Evolutionary conservation across 306 rosid species (phyloP), one percentile per base, ranked within the genome.

Genomic region (Quercus suber): DNA sequence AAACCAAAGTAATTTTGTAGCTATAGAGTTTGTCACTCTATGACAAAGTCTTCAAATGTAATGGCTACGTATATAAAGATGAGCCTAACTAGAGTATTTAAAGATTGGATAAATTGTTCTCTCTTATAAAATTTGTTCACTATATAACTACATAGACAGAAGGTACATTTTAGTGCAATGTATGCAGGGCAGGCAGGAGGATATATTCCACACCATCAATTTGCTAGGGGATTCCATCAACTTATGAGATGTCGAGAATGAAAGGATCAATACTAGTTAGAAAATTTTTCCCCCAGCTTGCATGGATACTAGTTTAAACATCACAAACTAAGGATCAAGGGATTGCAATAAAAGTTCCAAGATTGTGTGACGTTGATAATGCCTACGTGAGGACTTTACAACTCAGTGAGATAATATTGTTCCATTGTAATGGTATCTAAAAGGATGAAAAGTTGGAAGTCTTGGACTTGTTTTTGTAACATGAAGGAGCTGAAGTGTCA

Each of bases 201-300:
- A 68, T 68, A 35, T 68, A 35, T 68, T 68, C 72, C 28, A 19
- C 17, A 1, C 14, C n/a, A 68, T n/a, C 72, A 35, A 49, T 49
- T 49, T 35, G 49, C 56, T 3, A 27, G 59, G 73, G 77, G 51
- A 57, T 81, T 25, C 49, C 28, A 61, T 7, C 43, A 78, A 65
- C 74, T 18, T 45, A 67, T 67, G 53, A 33, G 71, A 67, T 61
- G 69, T 67, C 71, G 82, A 35, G 3, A 73, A 73, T 27, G 43
- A 45, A 45, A 55, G 57, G 67, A 68, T 80, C 76, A 73, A 56
- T 10, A 68, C 65, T 64, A 25, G 64, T 18, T 30, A 61, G 70
- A 53, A 18, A 33, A 68, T 55, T 49, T 73, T 71, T 51, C 17
- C 18, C 31, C 20, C 14, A 6, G 37, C 45, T 27, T 27, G 25